Conservation (phyloP, 768 basidiomycete species). For the Tulasnella sp. region DNA sequence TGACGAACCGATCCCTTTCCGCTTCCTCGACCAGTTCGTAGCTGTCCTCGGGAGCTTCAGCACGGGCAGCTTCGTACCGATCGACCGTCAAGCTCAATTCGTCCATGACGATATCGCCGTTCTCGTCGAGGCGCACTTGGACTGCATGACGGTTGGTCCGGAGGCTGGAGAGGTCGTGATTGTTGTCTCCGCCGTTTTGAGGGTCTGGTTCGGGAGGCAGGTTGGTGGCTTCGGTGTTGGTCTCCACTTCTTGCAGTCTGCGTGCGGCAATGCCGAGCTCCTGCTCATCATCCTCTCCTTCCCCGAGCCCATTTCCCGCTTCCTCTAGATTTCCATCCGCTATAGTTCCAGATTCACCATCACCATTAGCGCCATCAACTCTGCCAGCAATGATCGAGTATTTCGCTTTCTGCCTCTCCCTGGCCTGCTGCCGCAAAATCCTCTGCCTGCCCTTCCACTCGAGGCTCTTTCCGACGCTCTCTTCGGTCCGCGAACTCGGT, state of each 20-base stretch:
- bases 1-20: slow-evolving; percentile 79
- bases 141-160: slow-evolving; percentile 75
- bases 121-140: slow-evolving; percentile 84
- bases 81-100: slow-evolving; percentile 84
- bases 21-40: slow-evolving; percentile 56
- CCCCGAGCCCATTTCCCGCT: not conserved
- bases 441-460: slow-evolving; percentile 33
- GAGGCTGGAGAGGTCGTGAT: slow-evolving; percentile 61
- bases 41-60: slow-evolving; percentile 50
- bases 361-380: slow-evolving; percentile 51
- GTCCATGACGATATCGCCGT: slow-evolving; percentile 85
- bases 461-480: slow-evolving; percentile 52
- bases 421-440: slow-evolving; percentile 63
- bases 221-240: slow-evolving; percentile 34
- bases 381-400: slow-evolving; percentile 61
- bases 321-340: slow-evolving; percentile 38
- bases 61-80: slow-evolving; percentile 44
- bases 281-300: slow-evolving; percentile 17
- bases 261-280: slow-evolving; percentile 5
- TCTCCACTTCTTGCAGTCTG: slow-evolving; percentile 28
- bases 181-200: slow-evolving; percentile 46
- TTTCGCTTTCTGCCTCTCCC: slow-evolving; percentile 71
- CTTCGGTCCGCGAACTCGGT: slow-evolving; percentile 73
- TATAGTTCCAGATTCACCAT: slow-evolving; percentile 43
- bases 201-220: slow-evolving; percentile 12